A percentile compares a stretch with the other conserved stretches of the same genome.
phyloP scores from a whole-genome alignment of 2,329 filamentous ascomycete genomes.

The Pseudogymnoascus sp. region DNA sequence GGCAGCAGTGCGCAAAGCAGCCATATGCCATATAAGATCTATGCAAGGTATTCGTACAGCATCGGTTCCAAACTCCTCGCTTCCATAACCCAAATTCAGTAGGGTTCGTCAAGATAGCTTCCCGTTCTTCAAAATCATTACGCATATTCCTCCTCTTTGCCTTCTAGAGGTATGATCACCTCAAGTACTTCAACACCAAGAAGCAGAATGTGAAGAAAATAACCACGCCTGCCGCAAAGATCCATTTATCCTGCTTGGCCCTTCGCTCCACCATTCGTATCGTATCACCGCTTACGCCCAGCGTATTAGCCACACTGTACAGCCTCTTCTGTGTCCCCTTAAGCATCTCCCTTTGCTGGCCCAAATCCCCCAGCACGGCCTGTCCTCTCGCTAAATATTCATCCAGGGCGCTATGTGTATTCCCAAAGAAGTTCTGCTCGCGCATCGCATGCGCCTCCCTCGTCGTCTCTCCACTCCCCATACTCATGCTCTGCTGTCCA shows the following conservation, averaged over 20 bases:
- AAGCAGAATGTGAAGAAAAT: constrained; percentile 90
- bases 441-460: constrained; percentile 78
- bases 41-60: constrained; percentile 4
- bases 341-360: constrained; percentile 85
- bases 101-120: not conserved
- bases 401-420: constrained; percentile 78
- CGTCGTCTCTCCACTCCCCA: constrained; percentile 54
- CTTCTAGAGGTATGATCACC: constrained; percentile 36
- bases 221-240: constrained; percentile 81
- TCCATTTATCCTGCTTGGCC: constrained; percentile 95
- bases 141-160: not conserved
- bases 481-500: constrained; percentile 30
- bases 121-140: not conserved
- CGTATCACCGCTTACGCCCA: constrained; percentile 90
- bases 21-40: not conserved
- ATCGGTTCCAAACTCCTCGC: constrained; percentile 1
- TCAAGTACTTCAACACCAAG: constrained; percentile 77
- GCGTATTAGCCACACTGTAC: constrained; percentile 87
- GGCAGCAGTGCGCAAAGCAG: not conserved
- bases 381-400: constrained; percentile 90
- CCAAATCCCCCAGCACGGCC: constrained; percentile 81
- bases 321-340: constrained; percentile 89
- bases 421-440: constrained; percentile 81
- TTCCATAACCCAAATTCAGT: not conserved
- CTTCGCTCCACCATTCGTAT: constrained; percentile 93